Evolutionary conservation across 352 stramenopile genomes (phyloP), one percentile per base, ranked within the genome.

Genomic region (Phytophthora crassamura): DNA sequence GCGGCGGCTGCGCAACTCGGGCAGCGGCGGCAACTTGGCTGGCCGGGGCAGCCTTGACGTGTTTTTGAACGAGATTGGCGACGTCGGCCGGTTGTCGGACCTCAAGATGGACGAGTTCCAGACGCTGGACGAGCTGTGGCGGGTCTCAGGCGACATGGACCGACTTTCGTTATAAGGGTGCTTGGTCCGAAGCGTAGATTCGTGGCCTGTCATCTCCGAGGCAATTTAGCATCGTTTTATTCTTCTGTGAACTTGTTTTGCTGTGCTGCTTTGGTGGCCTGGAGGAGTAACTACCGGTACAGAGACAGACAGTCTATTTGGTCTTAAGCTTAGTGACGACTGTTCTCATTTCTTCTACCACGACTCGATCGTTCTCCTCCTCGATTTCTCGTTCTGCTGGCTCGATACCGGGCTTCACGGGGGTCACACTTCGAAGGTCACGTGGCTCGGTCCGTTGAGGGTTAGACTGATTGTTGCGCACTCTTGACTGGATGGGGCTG

Each of bases 91-190:
- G 30, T 81, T 94, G 47, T 94, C 86, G 34, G 86, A 94, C 69
- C 78, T 94, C 51, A 94, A 92, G 70, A 90, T 94, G 83, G 84
- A 91, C 56, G 86, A 91, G 50, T 91, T 94, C 59, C 83, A 91
- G 65, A 88, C 78, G 48, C 77, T 94, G 41, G 83, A 92, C 25
- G 84, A 91, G 64, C 72, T 94, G 46, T 94, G 86, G 86, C 82
- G 86, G 38, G 86, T 94, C 49, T 94, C 86, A n/a, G 84, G 81
- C 51, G 86, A 94, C 52, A 92, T 94, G 86, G 85, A 90, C 51
- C 83, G 86, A 49, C 53, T 94, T 58, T 94, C 86, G 51, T 78
- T 94, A 77, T 94, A 65, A 86, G 58, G 33, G 33, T 45, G 38
- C 46, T 58, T 32, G 48, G 28, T 64, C 45, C 59, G 48, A 43